Evolutionary conservation across 2,329 filamentous ascomycete species (phyloP).

Genomic region (Hymenoscyphus infarciens): DNA sequence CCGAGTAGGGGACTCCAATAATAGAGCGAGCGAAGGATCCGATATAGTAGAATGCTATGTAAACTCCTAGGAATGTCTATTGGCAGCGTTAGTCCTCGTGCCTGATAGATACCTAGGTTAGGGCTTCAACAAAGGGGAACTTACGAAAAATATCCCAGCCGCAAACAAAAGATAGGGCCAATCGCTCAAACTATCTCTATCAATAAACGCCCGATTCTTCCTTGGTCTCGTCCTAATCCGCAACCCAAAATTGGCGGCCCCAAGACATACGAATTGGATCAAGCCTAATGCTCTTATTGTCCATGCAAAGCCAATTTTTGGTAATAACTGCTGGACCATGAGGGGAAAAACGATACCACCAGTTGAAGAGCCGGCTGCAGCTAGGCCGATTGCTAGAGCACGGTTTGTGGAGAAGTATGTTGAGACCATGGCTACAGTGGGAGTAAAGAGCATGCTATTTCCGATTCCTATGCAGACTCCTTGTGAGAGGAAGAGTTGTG

Average conservation of each 20-base stretch:
- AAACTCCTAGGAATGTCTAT: conserved; percentile 25
- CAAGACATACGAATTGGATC: conserved; percentile 25
- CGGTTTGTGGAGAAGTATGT: conserved; percentile 23
- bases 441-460: conserved; percentile 38
- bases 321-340: conserved; percentile 38
- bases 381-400: conserved; percentile 34
- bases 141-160: conserved; percentile 11
- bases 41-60: conserved; percentile 27
- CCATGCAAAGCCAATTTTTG: conserved; percentile 38
- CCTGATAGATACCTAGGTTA: neutral
- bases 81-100: conserved; percentile 32
- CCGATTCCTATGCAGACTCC: conserved; percentile 39
- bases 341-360: conserved; percentile 42
- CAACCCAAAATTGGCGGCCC: conserved; percentile 1
- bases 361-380: conserved; percentile 34
- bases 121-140: neutral
- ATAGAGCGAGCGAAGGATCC: conserved; percentile 39
- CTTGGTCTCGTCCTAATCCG: conserved; percentile 28
- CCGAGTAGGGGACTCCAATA: conserved; percentile 36
- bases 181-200: conserved; percentile 42
- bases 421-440: conserved; percentile 35
- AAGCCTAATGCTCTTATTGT: conserved; percentile 43
- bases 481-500: conserved; percentile 41
- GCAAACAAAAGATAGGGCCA: conserved; percentile 40
- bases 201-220: conserved; percentile 39